Percentiles rank a stretch among this genome's conserved stretches.
Conservation (phyloP, 2,329 filamentous ascomycete species). For the Sclerotinia subarctica region DNA sequence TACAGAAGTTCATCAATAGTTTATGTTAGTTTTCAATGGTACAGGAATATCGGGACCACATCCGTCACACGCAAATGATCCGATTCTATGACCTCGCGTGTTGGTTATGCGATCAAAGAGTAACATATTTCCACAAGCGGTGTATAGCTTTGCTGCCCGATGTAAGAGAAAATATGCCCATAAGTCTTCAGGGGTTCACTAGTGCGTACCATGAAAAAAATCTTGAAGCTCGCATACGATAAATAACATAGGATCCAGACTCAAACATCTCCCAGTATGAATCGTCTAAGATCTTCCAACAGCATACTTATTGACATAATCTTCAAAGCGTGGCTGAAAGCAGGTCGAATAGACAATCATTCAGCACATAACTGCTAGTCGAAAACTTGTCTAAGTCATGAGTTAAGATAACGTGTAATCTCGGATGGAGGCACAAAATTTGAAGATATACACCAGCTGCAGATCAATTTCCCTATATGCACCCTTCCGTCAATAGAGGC, state of each 20-base stretch:
- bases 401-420: conserved; percentile 8
- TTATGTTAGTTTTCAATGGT: neutral
- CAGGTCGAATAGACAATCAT: neutral
- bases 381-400: neutral
- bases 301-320: neutral
- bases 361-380: neutral
- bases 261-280: neutral
- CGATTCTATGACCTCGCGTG: neutral
- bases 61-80: neutral
- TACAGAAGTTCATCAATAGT: neutral
- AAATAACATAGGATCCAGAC: neutral
- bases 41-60: conserved; percentile 6
- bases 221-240: neutral
- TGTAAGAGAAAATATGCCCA: neutral
- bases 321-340: neutral
- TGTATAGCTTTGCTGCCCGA: neutral
- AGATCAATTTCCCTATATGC: conserved; percentile 3
- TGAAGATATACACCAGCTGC: neutral
- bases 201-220: neutral
- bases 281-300: neutral
- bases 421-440: neutral
- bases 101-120: neutral
- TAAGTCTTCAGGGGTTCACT: too few species aligned
- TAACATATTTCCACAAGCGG: neutral
- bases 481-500: conserved; percentile 16